These are phyloP conservation scores for Amylocarpus encephaloides DNA, from an alignment of 2,329 filamentous ascomycete species.

Conservation along the genomic window DNA sequence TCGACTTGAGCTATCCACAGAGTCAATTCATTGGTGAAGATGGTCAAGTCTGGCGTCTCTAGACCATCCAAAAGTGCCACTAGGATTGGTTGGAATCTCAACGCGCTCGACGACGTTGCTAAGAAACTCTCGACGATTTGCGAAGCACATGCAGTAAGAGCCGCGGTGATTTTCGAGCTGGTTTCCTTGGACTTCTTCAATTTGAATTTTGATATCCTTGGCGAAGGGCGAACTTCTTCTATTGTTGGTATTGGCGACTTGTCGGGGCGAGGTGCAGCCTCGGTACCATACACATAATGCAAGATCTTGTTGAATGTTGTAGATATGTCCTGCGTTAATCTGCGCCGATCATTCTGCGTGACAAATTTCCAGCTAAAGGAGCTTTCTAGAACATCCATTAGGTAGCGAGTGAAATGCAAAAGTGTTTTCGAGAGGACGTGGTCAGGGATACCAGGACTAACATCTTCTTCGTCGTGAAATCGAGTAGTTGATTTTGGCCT, in stretches of 20 bases:
- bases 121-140: slow-evolving; percentile 75
- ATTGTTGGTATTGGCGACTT: not conserved
- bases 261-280: slow-evolving; percentile 41
- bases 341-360: slow-evolving; percentile 58
- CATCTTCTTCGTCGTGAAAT: slow-evolving; percentile 42
- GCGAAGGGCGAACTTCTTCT: not conserved
- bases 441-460: slow-evolving; percentile 69
- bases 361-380: slow-evolving; percentile 80
- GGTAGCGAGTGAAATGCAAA: slow-evolving; percentile 64
- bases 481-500: slow-evolving; percentile 43
- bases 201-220: not conserved
- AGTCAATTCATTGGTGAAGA: slow-evolving; percentile 49
- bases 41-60: slow-evolving; percentile 52
- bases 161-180: slow-evolving; percentile 21
- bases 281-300: slow-evolving; percentile 67
- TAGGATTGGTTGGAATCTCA: slow-evolving; percentile 72
- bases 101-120: slow-evolving; percentile 58
- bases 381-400: slow-evolving; percentile 81
- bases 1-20: slow-evolving; percentile 57
- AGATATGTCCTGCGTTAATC: slow-evolving; percentile 63
- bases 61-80: slow-evolving; percentile 60
- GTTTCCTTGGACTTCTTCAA: not conserved
- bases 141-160: slow-evolving; percentile 63
- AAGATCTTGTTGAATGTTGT: slow-evolving; percentile 66
- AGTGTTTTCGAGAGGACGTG: slow-evolving; percentile 68